Evolutionary conservation across 2,329 filamentous ascomycete genomes (phyloP).

Genomic region (Venturia oleaginea): DNA sequence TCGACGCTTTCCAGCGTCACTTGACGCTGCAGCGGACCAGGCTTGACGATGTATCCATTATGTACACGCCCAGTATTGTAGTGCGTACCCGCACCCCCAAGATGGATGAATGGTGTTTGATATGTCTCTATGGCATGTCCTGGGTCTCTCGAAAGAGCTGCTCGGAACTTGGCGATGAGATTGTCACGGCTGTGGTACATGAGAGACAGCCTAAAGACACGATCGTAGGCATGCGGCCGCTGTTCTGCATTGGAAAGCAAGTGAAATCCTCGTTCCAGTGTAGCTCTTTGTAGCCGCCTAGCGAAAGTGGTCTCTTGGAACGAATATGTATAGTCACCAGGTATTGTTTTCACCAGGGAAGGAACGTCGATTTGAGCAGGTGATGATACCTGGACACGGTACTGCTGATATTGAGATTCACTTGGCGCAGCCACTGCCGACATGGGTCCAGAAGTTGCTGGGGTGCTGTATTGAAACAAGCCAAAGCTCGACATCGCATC

Average conservation of each 20-base stretch:
- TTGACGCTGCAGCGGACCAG: slow-evolving; percentile 21
- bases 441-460: background rate
- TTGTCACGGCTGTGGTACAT: slow-evolving; percentile 42
- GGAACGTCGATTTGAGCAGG: background rate
- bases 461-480: background rate
- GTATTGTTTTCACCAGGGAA: background rate
- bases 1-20: slow-evolving; percentile 20
- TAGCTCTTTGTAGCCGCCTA: slow-evolving; percentile 57
- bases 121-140: slow-evolving; percentile 49
- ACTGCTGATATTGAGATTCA: background rate
- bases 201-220: slow-evolving; percentile 61
- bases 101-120: slow-evolving; percentile 52
- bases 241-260: slow-evolving; percentile 43
- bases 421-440: background rate
- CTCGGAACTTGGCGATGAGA: slow-evolving; percentile 31
- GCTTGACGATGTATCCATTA: slow-evolving; percentile 25
- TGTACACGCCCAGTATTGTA: slow-evolving; percentile 36
- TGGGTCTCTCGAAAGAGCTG: slow-evolving; percentile 29
- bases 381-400: background rate
- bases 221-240: slow-evolving; percentile 25
- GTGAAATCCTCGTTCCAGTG: slow-evolving; percentile 53
- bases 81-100: slow-evolving; percentile 61
- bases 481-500: background rate
- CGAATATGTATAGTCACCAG: slow-evolving; percentile 43
- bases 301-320: slow-evolving; percentile 60